phyloP scores from a whole-genome alignment of 202 grass and related monocot genomes.

The Hordeum pubiflorum region DNA sequence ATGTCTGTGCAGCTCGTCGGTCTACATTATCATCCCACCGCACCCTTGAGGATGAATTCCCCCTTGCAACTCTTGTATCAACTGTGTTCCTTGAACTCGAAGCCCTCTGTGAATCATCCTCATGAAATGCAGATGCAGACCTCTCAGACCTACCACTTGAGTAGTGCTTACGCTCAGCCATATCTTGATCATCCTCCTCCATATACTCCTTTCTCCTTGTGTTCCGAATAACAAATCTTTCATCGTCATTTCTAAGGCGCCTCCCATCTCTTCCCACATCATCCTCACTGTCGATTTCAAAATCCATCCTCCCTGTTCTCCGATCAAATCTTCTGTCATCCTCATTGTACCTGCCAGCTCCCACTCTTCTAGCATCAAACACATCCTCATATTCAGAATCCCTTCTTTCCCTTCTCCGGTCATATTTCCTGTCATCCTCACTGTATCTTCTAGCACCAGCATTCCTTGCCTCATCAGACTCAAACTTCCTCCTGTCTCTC shows the following conservation, averaged over 20 bases:
- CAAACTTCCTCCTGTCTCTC: conserved; percentile 19
- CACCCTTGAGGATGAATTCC: conserved; percentile 29
- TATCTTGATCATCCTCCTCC: conserved; percentile 27
- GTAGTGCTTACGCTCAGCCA: conserved; percentile 27
- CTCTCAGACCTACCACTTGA: conserved; percentile 18
- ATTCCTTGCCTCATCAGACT: conserved; percentile 21
- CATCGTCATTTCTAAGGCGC: conserved; percentile 1
- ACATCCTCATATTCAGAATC: conserved; percentile 35
- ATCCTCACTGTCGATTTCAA: conserved; percentile 31
- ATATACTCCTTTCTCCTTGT: conserved; percentile 13
- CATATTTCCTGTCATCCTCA: conserved; percentile 26
- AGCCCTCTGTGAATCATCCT: conserved; percentile 32
- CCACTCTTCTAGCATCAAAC: conserved; percentile 23
- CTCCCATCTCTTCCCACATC: conserved; percentile 26
- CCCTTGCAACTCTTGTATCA: conserved; percentile 20
- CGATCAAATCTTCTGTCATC: conserved; percentile 23
- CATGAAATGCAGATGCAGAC: conserved; percentile 26
- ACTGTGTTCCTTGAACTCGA: conserved; percentile 28
- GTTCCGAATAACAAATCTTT: conserved; percentile 9
- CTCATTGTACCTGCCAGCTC: conserved; percentile 11
- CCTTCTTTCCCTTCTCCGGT: conserved; percentile 26
- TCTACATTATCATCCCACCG: conserved; percentile 31
- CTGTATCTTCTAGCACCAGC: conserved; percentile 20
- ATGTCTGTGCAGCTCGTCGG: conserved; percentile 14
- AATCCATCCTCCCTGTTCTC: conserved; percentile 27